phyloP scores from a whole-genome alignment of 352 stramenopile genomes.

The Lagenidium giganteum region DNA sequence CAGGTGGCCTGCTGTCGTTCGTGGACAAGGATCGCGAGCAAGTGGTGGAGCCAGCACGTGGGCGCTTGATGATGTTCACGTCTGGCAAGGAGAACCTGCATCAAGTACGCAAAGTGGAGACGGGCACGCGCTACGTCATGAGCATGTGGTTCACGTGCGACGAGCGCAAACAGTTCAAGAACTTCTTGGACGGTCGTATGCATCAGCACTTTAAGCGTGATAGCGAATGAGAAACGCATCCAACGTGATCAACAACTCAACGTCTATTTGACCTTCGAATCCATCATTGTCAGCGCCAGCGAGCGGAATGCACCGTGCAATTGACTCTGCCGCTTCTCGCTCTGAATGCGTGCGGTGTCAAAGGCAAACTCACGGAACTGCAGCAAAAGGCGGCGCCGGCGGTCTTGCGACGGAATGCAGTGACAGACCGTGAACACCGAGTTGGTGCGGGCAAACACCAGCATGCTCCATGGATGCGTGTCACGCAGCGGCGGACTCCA shows the following conservation, averaged over 20 bases:
- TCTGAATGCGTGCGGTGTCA: conserved; percentile 26
- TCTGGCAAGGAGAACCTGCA: conserved; percentile 87
- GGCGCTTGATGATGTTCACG: conserved; percentile 88
- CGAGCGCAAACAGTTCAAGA: conserved; percentile 72
- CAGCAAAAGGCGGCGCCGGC: conserved; percentile 38
- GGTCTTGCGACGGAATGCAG: conserved; percentile 52
- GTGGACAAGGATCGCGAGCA: conserved; percentile 71
- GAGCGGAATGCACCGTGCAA: conserved; percentile 48
- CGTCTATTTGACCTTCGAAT: too few relatives aligned
- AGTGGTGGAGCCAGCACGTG: conserved; percentile 68
- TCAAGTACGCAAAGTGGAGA: conserved; percentile 65
- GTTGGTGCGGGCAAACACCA: conserved; percentile 57
- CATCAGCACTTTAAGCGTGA: conserved; percentile 66
- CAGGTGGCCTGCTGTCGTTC: conserved; percentile 86
- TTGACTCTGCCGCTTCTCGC: conserved; percentile 34
- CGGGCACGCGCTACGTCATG: conserved; percentile 82
- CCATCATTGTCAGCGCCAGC: conserved; percentile 32
- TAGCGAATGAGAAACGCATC: conserved; percentile 19
- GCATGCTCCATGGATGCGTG: conserved; percentile 25
- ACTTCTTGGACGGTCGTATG: conserved; percentile 88
- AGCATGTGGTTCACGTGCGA: conserved; percentile 95
- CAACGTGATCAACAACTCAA: too few relatives aligned
- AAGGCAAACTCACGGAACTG: conserved; percentile 47
- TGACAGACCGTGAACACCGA: conserved; percentile 49
- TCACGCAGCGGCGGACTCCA: conserved; percentile 36